Evolutionary conservation across 495 filamentous ascomycete species (phyloP), one percentile per base, ranked within the genome.

Genomic region (Acidomyces sp.): DNA sequence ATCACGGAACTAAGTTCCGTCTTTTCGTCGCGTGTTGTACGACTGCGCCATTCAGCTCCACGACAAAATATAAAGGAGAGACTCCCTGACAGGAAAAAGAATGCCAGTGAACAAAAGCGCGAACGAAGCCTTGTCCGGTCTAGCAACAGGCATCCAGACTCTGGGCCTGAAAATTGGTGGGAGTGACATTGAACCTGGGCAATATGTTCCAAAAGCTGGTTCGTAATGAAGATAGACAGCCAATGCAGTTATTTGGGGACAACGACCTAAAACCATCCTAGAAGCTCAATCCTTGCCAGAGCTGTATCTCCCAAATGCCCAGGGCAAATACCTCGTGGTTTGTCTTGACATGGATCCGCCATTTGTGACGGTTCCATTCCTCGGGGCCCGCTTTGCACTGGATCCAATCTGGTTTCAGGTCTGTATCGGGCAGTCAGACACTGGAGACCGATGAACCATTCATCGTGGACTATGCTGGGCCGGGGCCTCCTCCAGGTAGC

Each of bases 401-500:
- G 68, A 62, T 67, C 13, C 67, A 70, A 48, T 59, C 68, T 7
- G 64, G 61, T 13, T 48, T 68, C 11, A 59, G 64, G 43, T 30
- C 55, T 4, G 34, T 37, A 6, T 18, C 41, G 3, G 44, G 44
- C 0, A 35, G 42, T 23, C 46, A 15, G 32, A 36, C 53, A 29
- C 54, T 50, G 20, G 38, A 41, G 9, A 16, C 11, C 9, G 45
- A 39, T 2, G 48, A 41, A 1, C 55, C 62, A 11, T 61, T 62
- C 31, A 45, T 69, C 24, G 60, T 62, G 12, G 63, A 66, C 21
- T 76, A 69, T 30, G 61, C 67, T 45, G 62, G 60, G 0, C 71
- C 73, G 17, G 63, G 52, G 16, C 72, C 72, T 10, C 73, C 73
- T 10, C 62, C 60, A 12, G 48, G 55, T 12, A 69, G 69, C 41